Base-by-base conservation (phyloP, 2,329 filamentous ascomycete genomes). In the Arachnomyces sp. region DNA sequence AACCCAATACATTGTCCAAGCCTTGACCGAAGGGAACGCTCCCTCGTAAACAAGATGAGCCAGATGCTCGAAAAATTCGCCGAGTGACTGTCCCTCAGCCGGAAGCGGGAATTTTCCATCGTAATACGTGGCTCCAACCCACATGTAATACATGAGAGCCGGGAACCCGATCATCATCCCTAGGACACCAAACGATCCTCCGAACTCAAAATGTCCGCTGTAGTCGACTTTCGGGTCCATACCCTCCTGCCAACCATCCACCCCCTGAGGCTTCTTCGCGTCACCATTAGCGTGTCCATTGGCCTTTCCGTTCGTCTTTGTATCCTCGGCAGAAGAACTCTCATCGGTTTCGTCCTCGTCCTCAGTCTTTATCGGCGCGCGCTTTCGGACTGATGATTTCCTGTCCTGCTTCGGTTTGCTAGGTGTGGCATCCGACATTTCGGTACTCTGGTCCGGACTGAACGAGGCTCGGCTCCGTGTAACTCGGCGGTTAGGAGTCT, bases 81-180 rank as follows among this genome's bases (percentile, higher is more conserved):
- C 51, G 59, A 78, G 77, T 51, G 73, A 80, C 70, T 94, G 75
- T 31, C 76, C 84, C 32, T 76, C 60, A 2, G 68, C 67, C 1
- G 79, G 84, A 32, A 69, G 67, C 12, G 92, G 92, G 38, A 93
- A 72, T 48, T 84, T 80, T 52, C 90, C 90, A 59, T 87, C 72
- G 67, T 95, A 98, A 68, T 90, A 95, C 36, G 82, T 89, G 28
- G 90, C 85, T 37, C 92, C 92, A 63, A 94, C 82, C 89, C 89
- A 96, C 89, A 98, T 95, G 69, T 95, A 96, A 76, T 86, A 95
- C 90, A 96, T 96, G 53, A 98, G 75, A 29, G 82, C 47, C n/a
- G 92, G 92, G 66, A 96, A 98, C 34, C 84, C 79, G 47, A 88
- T 74, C 87, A 96, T 96, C 78, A 95, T 88, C 51, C 77, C 71